Conservation (phyloP, 306 rosid genomes). For the Hippophae rhamnoides region DNA sequence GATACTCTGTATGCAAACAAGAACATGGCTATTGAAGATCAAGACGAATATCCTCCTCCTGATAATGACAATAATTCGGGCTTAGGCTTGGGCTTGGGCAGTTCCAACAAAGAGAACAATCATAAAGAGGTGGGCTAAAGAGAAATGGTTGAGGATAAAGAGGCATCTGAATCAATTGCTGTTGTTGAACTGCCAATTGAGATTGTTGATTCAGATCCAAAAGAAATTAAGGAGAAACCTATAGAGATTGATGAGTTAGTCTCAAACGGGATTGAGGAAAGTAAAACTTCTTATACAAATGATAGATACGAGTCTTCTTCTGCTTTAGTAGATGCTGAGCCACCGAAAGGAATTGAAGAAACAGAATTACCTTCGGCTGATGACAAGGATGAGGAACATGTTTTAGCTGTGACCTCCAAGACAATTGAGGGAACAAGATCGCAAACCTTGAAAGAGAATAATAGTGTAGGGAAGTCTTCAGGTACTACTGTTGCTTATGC, state of each 20-base stretch:
- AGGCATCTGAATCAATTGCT: conserved; percentile 15
- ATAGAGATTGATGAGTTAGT: conserved; percentile 4
- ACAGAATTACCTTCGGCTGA: conserved; percentile 9
- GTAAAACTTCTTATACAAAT: not conserved
- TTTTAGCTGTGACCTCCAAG: not conserved
- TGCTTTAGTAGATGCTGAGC: conserved; percentile 14
- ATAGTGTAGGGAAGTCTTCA: conserved; percentile 20
- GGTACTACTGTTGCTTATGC: conserved; percentile 15
- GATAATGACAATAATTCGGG: conserved; percentile 7
- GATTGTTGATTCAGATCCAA: conserved; percentile 5
- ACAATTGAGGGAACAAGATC: conserved; percentile 2
- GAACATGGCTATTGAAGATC: conserved; percentile 14
- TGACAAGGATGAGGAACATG: conserved; percentile 8
- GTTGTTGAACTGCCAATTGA: conserved; percentile 7
- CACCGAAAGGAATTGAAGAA: conserved; percentile 23
- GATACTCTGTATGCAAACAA: conserved; percentile 2
- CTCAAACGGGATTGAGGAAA: conserved; percentile 11
- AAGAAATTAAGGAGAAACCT: conserved; percentile 12
- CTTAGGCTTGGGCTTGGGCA: conserved; percentile 7
- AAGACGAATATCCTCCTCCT: conserved; percentile 1
- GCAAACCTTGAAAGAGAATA: conserved; percentile 20
- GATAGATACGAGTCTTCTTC: conserved; percentile 1
- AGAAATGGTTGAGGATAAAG: conserved; percentile 7
- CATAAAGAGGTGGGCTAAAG: conserved; percentile 10
- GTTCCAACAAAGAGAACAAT: conserved; percentile 17